Base-by-base conservation (phyloP, 345 rosid species). In the Salix brachista region DNA sequence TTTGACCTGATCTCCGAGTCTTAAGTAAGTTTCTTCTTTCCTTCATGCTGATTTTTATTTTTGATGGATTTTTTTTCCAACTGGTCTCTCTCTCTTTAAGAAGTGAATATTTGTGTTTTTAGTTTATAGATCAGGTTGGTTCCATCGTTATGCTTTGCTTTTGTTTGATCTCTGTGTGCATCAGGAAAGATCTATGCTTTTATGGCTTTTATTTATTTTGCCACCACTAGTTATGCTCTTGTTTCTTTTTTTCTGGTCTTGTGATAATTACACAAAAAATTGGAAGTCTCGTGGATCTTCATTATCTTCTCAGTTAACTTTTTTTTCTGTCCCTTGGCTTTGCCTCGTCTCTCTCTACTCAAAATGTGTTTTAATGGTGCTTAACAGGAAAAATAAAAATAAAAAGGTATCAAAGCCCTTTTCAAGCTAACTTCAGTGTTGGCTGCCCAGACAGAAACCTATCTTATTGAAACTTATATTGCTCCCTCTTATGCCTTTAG, bases 1-100 rank as follows among this genome's bases (percentile, higher is more conserved):
- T 23, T 71, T 74, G 26, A 39, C 34, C 69, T 18, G 72, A 72
- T 79, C 80, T 78, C 32, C 4, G 17, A 8, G 50, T 42, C 64
- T 46, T 23, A 9, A n/a, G 86, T 83, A 79, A 71, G 79, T 65
- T 50, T 12, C 37, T 25, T 37, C 44, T 25, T 46, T 21, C 7
- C 8, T 25, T 4, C 48, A 10, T 71, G 25, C 18, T 74, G 32
- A 52, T 67, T 69, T 62, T 56, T 18, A 30, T 37, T 67, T 36
- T 67, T 65, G 69, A 54, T 28, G 44, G 23, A 26, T 8, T 41
- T 56, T n/a, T 39, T 56, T n/a, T 67, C 56, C 19, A 11, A 2
- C 42, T 17, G 4, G 6, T 62, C 62, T 32, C 41, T 39, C 39
- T 17, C 39, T 21, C 50, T 28, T 58, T 65, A 30, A 8, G 74